Evolutionary conservation across 1,284 basidiomycete genomes (phyloP), one percentile per base, ranked within the genome.

Genomic region (Leccinum olivaceoglutinosum): DNA sequence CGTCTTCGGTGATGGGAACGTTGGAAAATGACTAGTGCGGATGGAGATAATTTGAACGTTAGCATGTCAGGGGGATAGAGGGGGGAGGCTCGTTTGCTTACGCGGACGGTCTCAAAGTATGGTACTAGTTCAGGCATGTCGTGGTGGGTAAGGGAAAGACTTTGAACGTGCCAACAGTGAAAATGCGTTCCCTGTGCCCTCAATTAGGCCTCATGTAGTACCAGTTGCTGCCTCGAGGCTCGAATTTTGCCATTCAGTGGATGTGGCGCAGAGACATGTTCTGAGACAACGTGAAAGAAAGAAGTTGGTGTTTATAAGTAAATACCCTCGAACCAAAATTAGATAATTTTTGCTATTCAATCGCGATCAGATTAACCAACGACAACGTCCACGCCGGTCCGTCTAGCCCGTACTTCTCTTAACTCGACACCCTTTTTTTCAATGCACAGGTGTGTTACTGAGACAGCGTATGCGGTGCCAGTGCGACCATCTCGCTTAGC

Each of bases 41-140:
- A 65, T 61, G 53, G 58, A 16, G 12, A 14, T 51, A 51, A 51
- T 21, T 49, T 53, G 9, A 51, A 25, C 51, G 51, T 53, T 25
- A 53, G 49, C 12, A 6, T 25, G 16, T 21, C 12, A 51, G 21
- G 51, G 51, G 51, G 51, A 53, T 53, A 53, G 4, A 53, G 51
- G 12, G 18, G 18, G 21, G n/a, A 53, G 54, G 51, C 9, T 11
- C 7, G 51, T 64, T 29, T 53, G 71, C 70, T 64, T 69, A 85
- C 92, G 76, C 87, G 88, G 66, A 93, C 87, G 10, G 88, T 90
- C 76, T 94, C 90, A 72, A 94, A 94, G 76, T 92, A 90, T 25
- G 92, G 92, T 58, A 32, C 39, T 16, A 16, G 65, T 61, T 69
- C 60, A 61, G 68, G 65, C 73, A 73, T 75, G 16, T 25, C 58